phyloP scores from a whole-genome alignment of 1,284 basidiomycete genomes.

The Rhodotorula sp. region DNA sequence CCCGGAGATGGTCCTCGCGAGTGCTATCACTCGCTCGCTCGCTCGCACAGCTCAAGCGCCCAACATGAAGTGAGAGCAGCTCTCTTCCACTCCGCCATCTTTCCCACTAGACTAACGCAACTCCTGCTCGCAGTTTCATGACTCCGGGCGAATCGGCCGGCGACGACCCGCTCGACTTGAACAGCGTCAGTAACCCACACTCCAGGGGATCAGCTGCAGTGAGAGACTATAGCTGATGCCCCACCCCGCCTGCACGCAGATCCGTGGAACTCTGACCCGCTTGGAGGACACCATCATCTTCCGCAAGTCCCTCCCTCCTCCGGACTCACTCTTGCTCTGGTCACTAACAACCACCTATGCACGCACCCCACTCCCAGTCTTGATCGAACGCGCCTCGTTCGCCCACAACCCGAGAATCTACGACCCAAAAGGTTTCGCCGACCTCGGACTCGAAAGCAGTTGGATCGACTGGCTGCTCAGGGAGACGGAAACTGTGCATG shows the following conservation, averaged over 20 bases:
- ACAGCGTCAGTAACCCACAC: too few relatives aligned
- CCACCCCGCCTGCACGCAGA: slow-evolving; percentile 64
- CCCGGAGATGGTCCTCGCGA: too few relatives aligned
- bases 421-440: slow-evolving; percentile 60
- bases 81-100: neutral
- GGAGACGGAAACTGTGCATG: slow-evolving; percentile 91
- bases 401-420: slow-evolving; percentile 93
- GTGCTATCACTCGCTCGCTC: too few relatives aligned
- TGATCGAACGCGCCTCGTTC: slow-evolving; percentile 97
- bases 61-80: neutral
- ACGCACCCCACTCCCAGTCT: too few relatives aligned
- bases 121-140: slow-evolving; percentile 26
- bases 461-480: slow-evolving; percentile 98
- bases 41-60: too few relatives aligned
- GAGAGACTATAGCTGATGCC: neutral
- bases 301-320: slow-evolving; percentile 47
- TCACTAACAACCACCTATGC: too few relatives aligned
- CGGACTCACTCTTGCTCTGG: neutral
- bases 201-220: neutral
- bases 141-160: slow-evolving; percentile 7
- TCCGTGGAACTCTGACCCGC: slow-evolving; percentile 79
- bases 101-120: neutral
- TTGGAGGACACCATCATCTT: slow-evolving; percentile 99
- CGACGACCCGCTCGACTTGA: slow-evolving; percentile 35
- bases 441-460: slow-evolving; percentile 68